A percentile compares a stretch with the other conserved stretches of the same genome.
Conservation (phyloP, 2,329 filamentous ascomycete species). For the Talaromyces sp. region DNA sequence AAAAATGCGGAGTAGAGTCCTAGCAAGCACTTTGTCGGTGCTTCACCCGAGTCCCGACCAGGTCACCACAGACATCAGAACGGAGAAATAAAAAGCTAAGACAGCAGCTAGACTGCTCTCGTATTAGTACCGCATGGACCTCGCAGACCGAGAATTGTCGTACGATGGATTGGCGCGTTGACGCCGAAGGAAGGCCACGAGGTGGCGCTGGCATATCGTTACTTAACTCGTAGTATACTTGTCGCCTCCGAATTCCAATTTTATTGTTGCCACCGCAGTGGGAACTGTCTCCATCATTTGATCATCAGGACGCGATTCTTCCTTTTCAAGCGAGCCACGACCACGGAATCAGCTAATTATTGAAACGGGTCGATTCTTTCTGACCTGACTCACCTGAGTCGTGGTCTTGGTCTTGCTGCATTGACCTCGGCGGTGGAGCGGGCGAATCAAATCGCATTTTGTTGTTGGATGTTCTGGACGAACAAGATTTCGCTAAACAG, state of each 20-base stretch:
- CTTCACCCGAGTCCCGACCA: too few relatives aligned
- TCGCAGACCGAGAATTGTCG: neutral
- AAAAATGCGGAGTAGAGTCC: too few relatives aligned
- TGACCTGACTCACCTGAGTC: too few relatives aligned
- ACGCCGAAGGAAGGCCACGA: neutral
- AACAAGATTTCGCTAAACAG: neutral
- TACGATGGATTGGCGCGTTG: neutral
- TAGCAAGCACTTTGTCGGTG: too few relatives aligned
- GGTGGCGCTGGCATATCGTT: neutral
- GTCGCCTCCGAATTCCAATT: neutral
- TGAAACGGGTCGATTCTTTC: too few relatives aligned
- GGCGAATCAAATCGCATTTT: neutral
- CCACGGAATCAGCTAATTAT: neutral
- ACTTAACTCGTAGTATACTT: neutral
- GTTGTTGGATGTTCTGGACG: neutral
- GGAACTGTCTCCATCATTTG: neutral
- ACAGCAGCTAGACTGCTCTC: neutral
- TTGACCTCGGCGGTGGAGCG: neutral
- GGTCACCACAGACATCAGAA: neutral
- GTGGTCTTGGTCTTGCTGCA: neutral
- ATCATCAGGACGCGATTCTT: neutral
- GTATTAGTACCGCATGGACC: neutral
- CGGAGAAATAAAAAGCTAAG: constrained; percentile 2
- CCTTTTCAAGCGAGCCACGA: neutral
- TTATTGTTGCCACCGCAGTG: too few relatives aligned